Conservation (phyloP, 2,329 filamentous ascomycete genomes). For the Microdochium trichocladiopsis region DNA sequence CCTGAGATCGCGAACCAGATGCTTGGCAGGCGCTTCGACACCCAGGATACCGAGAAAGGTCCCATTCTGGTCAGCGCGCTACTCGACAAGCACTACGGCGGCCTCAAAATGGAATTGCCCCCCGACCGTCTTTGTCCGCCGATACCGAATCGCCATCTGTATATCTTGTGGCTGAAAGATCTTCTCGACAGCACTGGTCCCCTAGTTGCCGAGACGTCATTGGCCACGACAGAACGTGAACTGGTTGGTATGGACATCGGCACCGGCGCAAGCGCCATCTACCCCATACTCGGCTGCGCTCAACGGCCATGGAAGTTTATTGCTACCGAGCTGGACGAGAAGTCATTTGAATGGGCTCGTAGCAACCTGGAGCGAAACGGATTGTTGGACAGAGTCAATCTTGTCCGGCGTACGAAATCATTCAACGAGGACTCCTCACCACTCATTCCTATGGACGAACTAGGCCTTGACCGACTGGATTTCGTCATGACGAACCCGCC, state of each 20-base stretch:
- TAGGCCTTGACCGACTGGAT: conserved; percentile 49
- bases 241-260: conserved; percentile 77
- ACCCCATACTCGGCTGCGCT: conserved; percentile 71
- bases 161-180: conserved; percentile 81
- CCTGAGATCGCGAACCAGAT: background rate
- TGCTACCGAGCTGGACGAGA: conserved; percentile 72
- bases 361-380: conserved; percentile 62
- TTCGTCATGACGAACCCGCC: conserved; percentile 95
- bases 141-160: conserved; percentile 73
- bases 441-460: conserved; percentile 57
- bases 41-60: background rate
- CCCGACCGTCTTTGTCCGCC: conserved; percentile 79
- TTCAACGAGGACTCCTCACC: conserved; percentile 26
- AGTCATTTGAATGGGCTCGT: conserved; percentile 58
- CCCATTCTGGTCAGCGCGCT: conserved; percentile 64
- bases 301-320: conserved; percentile 69
- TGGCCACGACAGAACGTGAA: conserved; percentile 21
- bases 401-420: conserved; percentile 45
- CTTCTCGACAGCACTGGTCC: conserved; percentile 68
- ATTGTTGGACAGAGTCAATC: conserved; percentile 54
- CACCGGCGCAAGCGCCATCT: conserved; percentile 87
- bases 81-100: conserved; percentile 65
- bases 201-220: conserved; percentile 22
- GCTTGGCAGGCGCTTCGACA: background rate
- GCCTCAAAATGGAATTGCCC: conserved; percentile 61